Percentiles rank a stretch among this genome's conserved stretches.
Evolutionary conservation across 208 protist genomes (phyloP).

Genomic region (Kentomonas sorsogonicus): DNA sequence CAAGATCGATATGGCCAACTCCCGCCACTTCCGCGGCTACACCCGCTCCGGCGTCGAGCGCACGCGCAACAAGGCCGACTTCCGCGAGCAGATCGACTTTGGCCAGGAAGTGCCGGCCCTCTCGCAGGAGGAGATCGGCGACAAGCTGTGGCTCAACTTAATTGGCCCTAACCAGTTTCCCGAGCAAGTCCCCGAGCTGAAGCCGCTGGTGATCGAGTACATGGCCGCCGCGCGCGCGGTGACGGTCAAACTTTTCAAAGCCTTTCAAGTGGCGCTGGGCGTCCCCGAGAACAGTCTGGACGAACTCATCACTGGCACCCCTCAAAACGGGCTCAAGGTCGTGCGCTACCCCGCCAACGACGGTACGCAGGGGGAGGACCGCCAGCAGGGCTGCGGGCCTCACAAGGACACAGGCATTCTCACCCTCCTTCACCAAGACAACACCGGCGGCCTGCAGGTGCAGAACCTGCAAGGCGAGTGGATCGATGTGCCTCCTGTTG

Average conservation of each 20-base stretch:
- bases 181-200: constrained; percentile 3
- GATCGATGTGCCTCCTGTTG: constrained; percentile 6
- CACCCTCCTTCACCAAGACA: constrained; percentile 7
- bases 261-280: constrained; percentile 1
- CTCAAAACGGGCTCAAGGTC: constrained; percentile 6
- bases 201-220: not conserved
- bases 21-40: constrained; percentile 17
- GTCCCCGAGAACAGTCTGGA: not conserved
- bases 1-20: constrained; percentile 13
- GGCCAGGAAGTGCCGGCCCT: not conserved
- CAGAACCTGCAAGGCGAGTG: constrained; percentile 6
- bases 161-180: constrained; percentile 5
- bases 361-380: not conserved
- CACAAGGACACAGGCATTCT: constrained; percentile 5
- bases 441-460: constrained; percentile 13
- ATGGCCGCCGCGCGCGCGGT: not conserved
- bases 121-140: constrained; percentile 2
- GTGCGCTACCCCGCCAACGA: constrained; percentile 6
- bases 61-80: constrained; percentile 16
- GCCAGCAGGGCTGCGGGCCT: constrained; percentile 4
- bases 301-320: not conserved
- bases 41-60: constrained; percentile 5
- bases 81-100: constrained; percentile 12
- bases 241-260: not conserved
- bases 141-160: constrained; percentile 5